Evolutionary conservation across 2,329 filamentous ascomycete species (phyloP).

Genomic region (Scedosporium apiospermum): DNA sequence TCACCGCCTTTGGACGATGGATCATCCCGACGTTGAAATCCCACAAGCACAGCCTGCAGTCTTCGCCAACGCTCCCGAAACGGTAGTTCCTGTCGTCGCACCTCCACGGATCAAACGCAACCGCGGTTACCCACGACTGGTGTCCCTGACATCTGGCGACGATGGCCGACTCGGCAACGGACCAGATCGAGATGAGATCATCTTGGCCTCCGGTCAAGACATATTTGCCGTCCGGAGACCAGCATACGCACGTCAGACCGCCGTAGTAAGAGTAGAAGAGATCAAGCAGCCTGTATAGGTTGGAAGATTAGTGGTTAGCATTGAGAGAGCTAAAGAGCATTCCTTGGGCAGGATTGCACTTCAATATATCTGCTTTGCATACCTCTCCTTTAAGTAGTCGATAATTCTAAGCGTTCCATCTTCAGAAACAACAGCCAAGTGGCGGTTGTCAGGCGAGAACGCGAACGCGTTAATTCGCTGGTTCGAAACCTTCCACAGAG

Average conservation of each 20-base stretch:
- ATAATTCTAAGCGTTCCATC: slow-evolving; percentile 85
- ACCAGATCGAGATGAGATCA: slow-evolving; percentile 95
- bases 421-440: slow-evolving; percentile 84
- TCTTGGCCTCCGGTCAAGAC: slow-evolving; percentile 93
- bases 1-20: slow-evolving; percentile 74
- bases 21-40: slow-evolving; percentile 98
- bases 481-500: slow-evolving; percentile 86
- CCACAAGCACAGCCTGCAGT: slow-evolving; percentile 85
- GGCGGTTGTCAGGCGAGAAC: slow-evolving; percentile 81
- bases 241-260: slow-evolving; percentile 84
- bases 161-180: slow-evolving; percentile 68
- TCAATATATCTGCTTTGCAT: slow-evolving; percentile 20
- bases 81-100: slow-evolving; percentile 94
- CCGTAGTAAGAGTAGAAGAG: slow-evolving; percentile 90
- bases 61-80: slow-evolving; percentile 92
- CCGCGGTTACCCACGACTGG: slow-evolving; percentile 87
- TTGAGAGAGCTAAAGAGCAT: neutral
- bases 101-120: slow-evolving; percentile 94
- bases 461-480: slow-evolving; percentile 84
- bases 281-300: slow-evolving; percentile 58
- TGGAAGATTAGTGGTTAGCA: neutral
- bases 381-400: slow-evolving; percentile 87
- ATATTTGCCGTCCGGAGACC: slow-evolving; percentile 96
- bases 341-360: too few species aligned
- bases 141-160: slow-evolving; percentile 92